phyloP scores from a whole-genome alignment of 2,329 filamentous ascomycete species.

The Stagonosporopsis tanaceti region DNA sequence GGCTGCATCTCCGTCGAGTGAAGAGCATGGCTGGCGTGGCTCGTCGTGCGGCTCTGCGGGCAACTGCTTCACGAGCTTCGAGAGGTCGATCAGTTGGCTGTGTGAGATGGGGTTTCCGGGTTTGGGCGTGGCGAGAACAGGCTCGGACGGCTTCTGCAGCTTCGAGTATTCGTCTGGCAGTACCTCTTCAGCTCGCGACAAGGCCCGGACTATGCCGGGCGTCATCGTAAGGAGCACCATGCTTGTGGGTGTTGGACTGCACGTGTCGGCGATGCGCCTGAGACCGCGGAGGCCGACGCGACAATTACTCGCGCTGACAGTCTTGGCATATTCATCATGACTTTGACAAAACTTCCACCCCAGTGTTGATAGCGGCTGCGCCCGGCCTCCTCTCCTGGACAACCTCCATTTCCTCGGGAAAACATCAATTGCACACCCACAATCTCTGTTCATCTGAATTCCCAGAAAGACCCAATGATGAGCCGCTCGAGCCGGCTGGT shows the following conservation, averaged over 20 bases:
- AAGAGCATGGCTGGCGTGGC: not conserved
- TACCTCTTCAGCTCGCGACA: constrained; percentile 52
- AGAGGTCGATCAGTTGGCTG: constrained; percentile 70
- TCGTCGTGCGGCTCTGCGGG: constrained; percentile 3
- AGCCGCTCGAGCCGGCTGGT: constrained; percentile 48
- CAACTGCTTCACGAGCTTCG: constrained; percentile 59
- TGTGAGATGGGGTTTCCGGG: constrained; percentile 76
- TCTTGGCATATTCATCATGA: constrained; percentile 38
- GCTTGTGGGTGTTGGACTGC: not conserved
- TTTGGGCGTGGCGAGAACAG: constrained; percentile 59
- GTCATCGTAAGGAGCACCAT: constrained; percentile 87
- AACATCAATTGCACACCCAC: constrained; percentile 37
- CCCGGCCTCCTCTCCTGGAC: constrained; percentile 14
- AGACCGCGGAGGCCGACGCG: constrained; percentile 11
- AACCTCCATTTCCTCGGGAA: constrained; percentile 16
- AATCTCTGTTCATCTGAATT: not conserved
- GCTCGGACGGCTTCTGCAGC: constrained; percentile 52
- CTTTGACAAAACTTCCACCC: constrained; percentile 36
- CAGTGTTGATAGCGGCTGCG: constrained; percentile 20
- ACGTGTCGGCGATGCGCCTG: constrained; percentile 1
- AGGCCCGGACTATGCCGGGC: constrained; percentile 68
- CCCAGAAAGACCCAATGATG: constrained; percentile 36
- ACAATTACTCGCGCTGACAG: constrained; percentile 10
- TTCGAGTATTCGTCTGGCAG: constrained; percentile 30
- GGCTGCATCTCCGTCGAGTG: not conserved